Evolutionary conservation across 2,329 filamentous ascomycete genomes (phyloP).

Genomic region (Tothia fuscella): DNA sequence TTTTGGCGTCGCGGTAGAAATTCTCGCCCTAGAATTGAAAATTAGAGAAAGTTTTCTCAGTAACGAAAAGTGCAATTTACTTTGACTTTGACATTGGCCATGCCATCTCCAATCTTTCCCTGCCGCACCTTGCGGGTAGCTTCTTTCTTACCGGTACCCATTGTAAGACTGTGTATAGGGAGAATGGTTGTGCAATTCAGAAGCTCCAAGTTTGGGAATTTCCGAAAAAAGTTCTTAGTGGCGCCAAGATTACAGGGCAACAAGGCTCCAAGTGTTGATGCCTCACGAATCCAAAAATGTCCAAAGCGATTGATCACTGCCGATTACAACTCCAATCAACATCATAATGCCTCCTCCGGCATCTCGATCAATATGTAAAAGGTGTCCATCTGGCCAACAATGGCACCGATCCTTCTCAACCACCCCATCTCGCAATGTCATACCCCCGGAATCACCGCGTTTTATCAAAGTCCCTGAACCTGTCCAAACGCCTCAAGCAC

Average conservation of each 20-base stretch:
- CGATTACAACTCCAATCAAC: neutral
- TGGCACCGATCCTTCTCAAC: conserved; percentile 32
- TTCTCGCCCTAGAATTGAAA: conserved; percentile 58
- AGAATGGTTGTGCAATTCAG: neutral
- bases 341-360: conserved; percentile 30
- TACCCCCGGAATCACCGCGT: conserved; percentile 75
- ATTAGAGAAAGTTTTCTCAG: neutral
- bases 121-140: conserved; percentile 68
- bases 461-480: conserved; percentile 74
- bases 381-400: conserved; percentile 22
- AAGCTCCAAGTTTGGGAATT: neutral
- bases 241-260: neutral
- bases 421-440: conserved; percentile 29
- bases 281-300: neutral
- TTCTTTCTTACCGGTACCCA: conserved; percentile 93
- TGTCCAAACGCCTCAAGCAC: conserved; percentile 52
- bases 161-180: conserved; percentile 26
- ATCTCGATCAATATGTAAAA: conserved; percentile 24
- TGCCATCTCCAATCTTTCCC: conserved; percentile 74
- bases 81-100: conserved; percentile 83
- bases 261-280: neutral
- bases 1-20: conserved; percentile 89
- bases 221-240: neutral
- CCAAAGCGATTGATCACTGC: neutral
- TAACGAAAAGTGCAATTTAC: neutral